These are phyloP conservation scores for Isoetes engelmannii DNA, from an alignment of 83 land plant genomes.

Conservation along the genomic window DNA sequence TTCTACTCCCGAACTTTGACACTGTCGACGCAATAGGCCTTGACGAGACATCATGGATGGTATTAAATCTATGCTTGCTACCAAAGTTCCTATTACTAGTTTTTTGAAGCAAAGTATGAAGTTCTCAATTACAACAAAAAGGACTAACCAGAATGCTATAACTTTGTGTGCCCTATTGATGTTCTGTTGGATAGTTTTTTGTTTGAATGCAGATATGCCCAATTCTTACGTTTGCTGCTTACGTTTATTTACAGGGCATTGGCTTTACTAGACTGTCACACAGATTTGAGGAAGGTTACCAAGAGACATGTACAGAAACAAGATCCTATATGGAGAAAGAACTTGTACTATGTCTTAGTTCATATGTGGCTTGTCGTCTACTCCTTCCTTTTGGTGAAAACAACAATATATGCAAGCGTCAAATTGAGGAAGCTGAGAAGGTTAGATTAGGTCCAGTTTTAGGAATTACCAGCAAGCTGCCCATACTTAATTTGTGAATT, in stretches of 20 bases:
- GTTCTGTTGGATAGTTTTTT: neutral
- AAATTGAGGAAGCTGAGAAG: constrained; percentile 70
- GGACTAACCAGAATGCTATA: neutral
- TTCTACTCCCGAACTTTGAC: constrained; percentile 81
- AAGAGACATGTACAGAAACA: constrained; percentile 53
- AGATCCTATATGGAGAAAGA: constrained; percentile 76
- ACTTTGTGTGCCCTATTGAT: neutral
- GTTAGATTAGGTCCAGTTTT: constrained; percentile 19
- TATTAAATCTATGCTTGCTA: constrained; percentile 14
- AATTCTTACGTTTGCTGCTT: neutral
- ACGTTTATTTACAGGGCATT: constrained; percentile 51
- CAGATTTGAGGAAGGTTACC: constrained; percentile 49
- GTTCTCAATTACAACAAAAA: neutral
- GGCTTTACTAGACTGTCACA: constrained; percentile 75
- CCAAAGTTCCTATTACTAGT: neutral
- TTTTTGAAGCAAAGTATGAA: neutral
- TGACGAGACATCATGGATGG: constrained; percentile 82
- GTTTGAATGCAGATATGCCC: neutral
- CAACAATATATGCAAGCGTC: constrained; percentile 52
- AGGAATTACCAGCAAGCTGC: neutral
- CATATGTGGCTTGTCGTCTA: constrained; percentile 62
- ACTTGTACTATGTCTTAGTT: constrained; percentile 87
- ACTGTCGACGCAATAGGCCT: constrained; percentile 78
- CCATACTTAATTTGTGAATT: neutral
- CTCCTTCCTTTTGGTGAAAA: constrained; percentile 79